A percentile compares a stretch with the other conserved stretches of the same genome.
phyloP scores from a whole-genome alignment of 179 eudicot species.

The Drosera spatulata region DNA sequence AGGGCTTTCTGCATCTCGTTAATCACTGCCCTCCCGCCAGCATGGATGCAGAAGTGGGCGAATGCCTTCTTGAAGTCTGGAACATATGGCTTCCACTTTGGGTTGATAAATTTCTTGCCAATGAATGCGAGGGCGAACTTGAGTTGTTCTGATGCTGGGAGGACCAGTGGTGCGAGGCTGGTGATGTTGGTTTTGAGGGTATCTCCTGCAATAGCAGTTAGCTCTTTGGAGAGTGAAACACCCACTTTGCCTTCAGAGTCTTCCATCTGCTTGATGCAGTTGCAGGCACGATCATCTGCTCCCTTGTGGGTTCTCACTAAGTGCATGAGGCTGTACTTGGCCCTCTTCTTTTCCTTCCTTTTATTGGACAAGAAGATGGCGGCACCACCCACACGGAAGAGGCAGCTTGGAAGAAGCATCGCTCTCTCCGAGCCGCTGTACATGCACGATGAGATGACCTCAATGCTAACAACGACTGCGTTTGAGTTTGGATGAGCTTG shows the following conservation, averaged over 20 bases:
- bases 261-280: conserved; percentile 17
- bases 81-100: conserved; percentile 16
- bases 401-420: conserved; percentile 25
- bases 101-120: conserved; percentile 15
- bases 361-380: conserved; percentile 24
- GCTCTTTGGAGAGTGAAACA: conserved; percentile 21
- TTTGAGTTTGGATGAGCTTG: conserved; percentile 15
- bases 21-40: conserved; percentile 36
- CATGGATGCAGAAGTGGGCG: conserved; percentile 43
- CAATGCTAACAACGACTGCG: conserved; percentile 21
- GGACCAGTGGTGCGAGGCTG: conserved; percentile 23
- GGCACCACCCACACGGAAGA: conserved; percentile 30
- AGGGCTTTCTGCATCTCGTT: conserved; percentile 37
- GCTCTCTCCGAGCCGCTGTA: conserved; percentile 20
- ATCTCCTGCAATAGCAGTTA: conserved; percentile 26
- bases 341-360: not conserved
- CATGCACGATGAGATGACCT: conserved; percentile 19
- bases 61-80: conserved; percentile 39
- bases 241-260: conserved; percentile 23
- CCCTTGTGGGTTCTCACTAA: conserved; percentile 35
- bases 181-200: conserved; percentile 31
- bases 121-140: conserved; percentile 14
- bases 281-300: conserved; percentile 22
- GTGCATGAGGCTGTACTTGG: conserved; percentile 31
- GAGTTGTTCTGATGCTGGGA: conserved; percentile 30